Evolutionary conservation across 2,329 filamentous ascomycete species (phyloP).

Genomic region (Xylariaceae sp.): DNA sequence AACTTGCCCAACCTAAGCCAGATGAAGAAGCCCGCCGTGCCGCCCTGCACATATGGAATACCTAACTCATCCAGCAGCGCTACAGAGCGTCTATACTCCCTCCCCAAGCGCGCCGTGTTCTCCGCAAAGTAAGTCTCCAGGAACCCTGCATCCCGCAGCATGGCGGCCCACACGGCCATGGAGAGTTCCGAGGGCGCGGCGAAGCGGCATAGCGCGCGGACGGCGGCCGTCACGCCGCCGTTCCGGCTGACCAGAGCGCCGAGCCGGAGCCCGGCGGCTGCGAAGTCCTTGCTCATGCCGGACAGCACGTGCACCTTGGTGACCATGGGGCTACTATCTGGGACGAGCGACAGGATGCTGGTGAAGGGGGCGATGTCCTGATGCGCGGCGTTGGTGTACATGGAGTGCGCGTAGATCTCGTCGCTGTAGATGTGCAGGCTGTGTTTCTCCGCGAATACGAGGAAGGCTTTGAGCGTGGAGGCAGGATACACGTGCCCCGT

Average conservation of each 20-base stretch:
- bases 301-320: slow-evolving; percentile 42
- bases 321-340: slow-evolving; percentile 18
- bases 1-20: too few species aligned
- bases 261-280: slow-evolving; percentile 42
- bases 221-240: slow-evolving; percentile 22
- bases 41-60: too few species aligned
- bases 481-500: slow-evolving; percentile 39
- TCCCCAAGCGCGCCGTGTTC: too few species aligned
- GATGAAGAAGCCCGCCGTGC: too few species aligned
- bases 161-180: slow-evolving; percentile 31
- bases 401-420: slow-evolving; percentile 48
- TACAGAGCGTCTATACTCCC: too few species aligned
- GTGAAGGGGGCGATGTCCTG: slow-evolving; percentile 21
- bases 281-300: slow-evolving; percentile 42
- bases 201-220: slow-evolving; percentile 36
- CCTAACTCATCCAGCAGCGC: too few species aligned
- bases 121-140: too few species aligned
- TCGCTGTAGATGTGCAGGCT: slow-evolving; percentile 48
- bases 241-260: slow-evolving; percentile 38
- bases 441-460: slow-evolving; percentile 42
- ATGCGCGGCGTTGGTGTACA: slow-evolving; percentile 31
- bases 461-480: slow-evolving; percentile 33
- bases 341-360: slow-evolving; percentile 28
- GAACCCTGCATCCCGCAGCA: slow-evolving; percentile 1
- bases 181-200: slow-evolving; percentile 38